Evolutionary conservation across 1,284 basidiomycete genomes (phyloP).

Genomic region (Takashimella koratensis): DNA sequence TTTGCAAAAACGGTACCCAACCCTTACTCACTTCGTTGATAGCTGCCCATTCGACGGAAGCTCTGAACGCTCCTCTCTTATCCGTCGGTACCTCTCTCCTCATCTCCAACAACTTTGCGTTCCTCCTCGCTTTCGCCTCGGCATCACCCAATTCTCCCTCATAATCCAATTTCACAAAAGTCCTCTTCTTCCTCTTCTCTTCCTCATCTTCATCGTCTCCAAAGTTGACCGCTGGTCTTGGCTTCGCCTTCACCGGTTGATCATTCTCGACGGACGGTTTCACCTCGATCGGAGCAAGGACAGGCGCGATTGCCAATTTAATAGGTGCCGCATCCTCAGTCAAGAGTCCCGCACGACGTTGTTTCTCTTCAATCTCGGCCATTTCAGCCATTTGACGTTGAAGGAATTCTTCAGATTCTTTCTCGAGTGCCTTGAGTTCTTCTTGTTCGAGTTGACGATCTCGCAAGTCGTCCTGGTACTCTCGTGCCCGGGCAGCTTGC

Average conservation of each 20-base stretch:
- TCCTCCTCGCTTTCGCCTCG: slow-evolving; percentile 58
- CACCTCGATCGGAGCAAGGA: slow-evolving; percentile 23
- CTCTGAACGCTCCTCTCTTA: slow-evolving; percentile 69
- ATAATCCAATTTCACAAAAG: slow-evolving; percentile 80
- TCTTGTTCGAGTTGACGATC: slow-evolving; percentile 75
- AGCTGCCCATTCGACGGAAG: slow-evolving; percentile 79
- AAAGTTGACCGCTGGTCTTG: slow-evolving; percentile 55
- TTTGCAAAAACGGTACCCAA: not conserved
- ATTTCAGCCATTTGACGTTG: slow-evolving; percentile 86
- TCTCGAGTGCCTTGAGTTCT: slow-evolving; percentile 73
- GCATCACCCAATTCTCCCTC: slow-evolving; percentile 40
- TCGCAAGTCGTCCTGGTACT: slow-evolving; percentile 76
- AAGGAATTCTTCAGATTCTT: slow-evolving; percentile 82
- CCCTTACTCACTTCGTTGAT: slow-evolving; percentile 66
- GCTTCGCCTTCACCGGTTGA: slow-evolving; percentile 46
- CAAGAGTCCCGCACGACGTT: slow-evolving; percentile 80
- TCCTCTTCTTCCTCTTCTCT: slow-evolving; percentile 70
- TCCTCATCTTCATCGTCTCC: slow-evolving; percentile 76
- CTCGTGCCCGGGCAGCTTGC: slow-evolving; percentile 61
- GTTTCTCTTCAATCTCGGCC: slow-evolving; percentile 77
- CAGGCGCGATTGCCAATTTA: slow-evolving; percentile 63
- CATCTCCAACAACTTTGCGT: slow-evolving; percentile 72
- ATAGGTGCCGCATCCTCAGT: slow-evolving; percentile 85
- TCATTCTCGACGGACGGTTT: slow-evolving; percentile 50
- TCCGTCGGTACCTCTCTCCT: slow-evolving; percentile 64